phyloP scores from a whole-genome alignment of 2,329 filamentous ascomycete species.

The Dactylellina haptotyla region DNA sequence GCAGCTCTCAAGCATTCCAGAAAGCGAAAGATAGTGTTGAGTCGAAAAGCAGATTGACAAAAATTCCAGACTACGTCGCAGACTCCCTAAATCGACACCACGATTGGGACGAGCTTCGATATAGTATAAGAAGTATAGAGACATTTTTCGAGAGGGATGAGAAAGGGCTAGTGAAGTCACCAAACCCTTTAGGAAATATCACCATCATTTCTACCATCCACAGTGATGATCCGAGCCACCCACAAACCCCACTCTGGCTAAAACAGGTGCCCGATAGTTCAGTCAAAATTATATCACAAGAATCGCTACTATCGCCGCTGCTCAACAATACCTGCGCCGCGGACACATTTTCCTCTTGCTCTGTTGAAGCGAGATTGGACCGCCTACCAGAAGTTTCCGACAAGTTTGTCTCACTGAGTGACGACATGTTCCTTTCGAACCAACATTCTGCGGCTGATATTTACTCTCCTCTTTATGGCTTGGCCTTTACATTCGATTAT shows the following conservation, averaged over 20 bases:
- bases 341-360: slow-evolving; percentile 40
- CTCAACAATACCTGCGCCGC: slow-evolving; percentile 12
- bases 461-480: slow-evolving; percentile 35
- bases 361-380: slow-evolving; percentile 42
- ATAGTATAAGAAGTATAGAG: slow-evolving; percentile 39
- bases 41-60: slow-evolving; percentile 13
- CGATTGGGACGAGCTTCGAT: slow-evolving; percentile 42
- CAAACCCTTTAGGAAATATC: slow-evolving; percentile 35
- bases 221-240: not conserved
- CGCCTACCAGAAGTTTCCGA: slow-evolving; percentile 21
- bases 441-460: slow-evolving; percentile 36
- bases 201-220: slow-evolving; percentile 22
- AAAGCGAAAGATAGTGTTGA: slow-evolving; percentile 29
- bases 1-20: slow-evolving; percentile 23
- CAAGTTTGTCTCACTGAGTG: slow-evolving; percentile 26
- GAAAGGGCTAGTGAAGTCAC: not conserved
- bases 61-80: slow-evolving; percentile 9
- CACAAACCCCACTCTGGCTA: slow-evolving; percentile 23
- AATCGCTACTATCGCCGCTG: slow-evolving; percentile 7
- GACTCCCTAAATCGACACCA: slow-evolving; percentile 36
- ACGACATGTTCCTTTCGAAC: slow-evolving; percentile 43
- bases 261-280: not conserved
- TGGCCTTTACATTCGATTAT: slow-evolving; percentile 39
- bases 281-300: slow-evolving; percentile 24
- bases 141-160: slow-evolving; percentile 23